Percentiles rank a stretch among this genome's conserved stretches.
Conservation (phyloP, 169 alveolate genomes). For the Neospora caninum region DNA sequence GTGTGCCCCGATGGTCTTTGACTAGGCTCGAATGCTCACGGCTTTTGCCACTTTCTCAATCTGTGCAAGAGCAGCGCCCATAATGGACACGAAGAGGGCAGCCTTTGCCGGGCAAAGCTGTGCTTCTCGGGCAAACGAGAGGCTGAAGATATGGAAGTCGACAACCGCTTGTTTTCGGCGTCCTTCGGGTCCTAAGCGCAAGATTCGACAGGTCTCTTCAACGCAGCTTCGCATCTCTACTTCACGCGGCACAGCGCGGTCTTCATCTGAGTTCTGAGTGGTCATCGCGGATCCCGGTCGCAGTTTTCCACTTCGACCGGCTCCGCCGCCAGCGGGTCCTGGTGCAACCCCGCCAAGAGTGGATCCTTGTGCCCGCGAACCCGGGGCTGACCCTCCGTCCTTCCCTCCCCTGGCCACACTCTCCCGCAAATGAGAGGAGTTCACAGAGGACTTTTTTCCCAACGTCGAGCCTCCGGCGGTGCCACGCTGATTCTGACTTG, state of each 20-base stretch:
- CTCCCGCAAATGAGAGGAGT: background rate
- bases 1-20: too few relatives aligned
- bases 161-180: constrained; percentile 9
- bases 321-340: background rate
- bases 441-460: background rate
- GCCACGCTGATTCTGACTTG: background rate
- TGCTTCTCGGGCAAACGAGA: background rate
- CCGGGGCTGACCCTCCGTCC: background rate
- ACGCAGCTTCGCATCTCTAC: background rate
- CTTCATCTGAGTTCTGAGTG: background rate
- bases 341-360: background rate
- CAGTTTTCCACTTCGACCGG: background rate
- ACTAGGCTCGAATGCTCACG: background rate
- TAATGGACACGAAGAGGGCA: background rate
- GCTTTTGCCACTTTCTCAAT: background rate
- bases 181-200: constrained; percentile 16
- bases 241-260: background rate
- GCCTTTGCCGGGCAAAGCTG: background rate
- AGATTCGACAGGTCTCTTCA: background rate
- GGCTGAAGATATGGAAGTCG: constrained; percentile 4
- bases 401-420: background rate
- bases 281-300: background rate
- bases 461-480: background rate
- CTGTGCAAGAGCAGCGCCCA: background rate
- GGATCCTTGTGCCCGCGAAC: background rate